phyloP scores from a whole-genome alignment of 768 basidiomycete species.

The Symmetrospora coprosmae region DNA sequence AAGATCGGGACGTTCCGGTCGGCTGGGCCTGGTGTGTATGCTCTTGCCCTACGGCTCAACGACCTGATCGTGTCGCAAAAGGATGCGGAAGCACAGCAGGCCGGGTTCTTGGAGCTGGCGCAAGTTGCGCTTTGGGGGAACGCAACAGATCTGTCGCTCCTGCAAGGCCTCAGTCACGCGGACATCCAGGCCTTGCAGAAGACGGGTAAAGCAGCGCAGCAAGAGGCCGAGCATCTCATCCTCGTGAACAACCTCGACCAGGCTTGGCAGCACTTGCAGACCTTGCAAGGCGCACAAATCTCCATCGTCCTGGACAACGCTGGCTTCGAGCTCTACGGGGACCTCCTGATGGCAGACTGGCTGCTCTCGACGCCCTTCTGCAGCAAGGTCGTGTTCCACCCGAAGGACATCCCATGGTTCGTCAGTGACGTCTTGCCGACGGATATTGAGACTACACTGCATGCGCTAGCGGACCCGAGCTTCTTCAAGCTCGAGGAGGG shows the following conservation, averaged over 20 bases:
- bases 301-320: slow-evolving; percentile 88
- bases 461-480: slow-evolving; percentile 39
- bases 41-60: slow-evolving; percentile 58
- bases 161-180: slow-evolving; percentile 66
- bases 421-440: slow-evolving; percentile 45
- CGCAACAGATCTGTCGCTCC: slow-evolving; percentile 81
- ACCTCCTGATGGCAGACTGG: slow-evolving; percentile 65
- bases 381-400: slow-evolving; percentile 78
- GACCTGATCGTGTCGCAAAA: slow-evolving; percentile 42
- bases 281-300: slow-evolving; percentile 45
- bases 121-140: slow-evolving; percentile 60
- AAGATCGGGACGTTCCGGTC: slow-evolving; percentile 70
- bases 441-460: slow-evolving; percentile 58
- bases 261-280: slow-evolving; percentile 59
- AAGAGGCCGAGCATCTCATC: slow-evolving; percentile 61
- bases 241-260: slow-evolving; percentile 64
- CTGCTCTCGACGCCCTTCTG: slow-evolving; percentile 74
- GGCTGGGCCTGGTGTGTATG: slow-evolving; percentile 34
- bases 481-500: slow-evolving; percentile 50
- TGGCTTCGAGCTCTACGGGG: slow-evolving; percentile 46
- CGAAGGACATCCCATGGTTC: slow-evolving; percentile 93
- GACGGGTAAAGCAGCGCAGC: slow-evolving; percentile 66
- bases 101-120: slow-evolving; percentile 34
- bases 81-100: slow-evolving; percentile 10
- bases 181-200: slow-evolving; percentile 72